A percentile compares a stretch with the other conserved stretches of the same genome.
phyloP scores from a whole-genome alignment of 108 stramenopile species.

The Nannochloropsis salina region DNA sequence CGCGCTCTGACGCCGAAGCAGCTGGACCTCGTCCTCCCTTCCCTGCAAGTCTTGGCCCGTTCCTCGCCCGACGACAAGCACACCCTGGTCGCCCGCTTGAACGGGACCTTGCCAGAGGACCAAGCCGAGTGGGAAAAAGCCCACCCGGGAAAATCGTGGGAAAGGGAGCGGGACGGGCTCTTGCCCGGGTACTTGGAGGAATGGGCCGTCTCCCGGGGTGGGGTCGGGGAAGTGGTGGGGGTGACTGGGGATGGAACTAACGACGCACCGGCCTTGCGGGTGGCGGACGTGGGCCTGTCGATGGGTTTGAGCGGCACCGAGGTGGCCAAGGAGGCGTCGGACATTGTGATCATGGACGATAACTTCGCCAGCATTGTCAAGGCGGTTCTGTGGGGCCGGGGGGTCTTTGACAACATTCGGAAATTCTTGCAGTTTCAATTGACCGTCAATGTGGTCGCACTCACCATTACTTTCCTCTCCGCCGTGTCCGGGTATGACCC shows the following conservation, averaged over 20 bases:
- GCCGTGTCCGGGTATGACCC: constrained; percentile 81
- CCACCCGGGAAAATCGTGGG: constrained; percentile 52
- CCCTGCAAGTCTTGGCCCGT: constrained; percentile 54
- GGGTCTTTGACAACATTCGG: constrained; percentile 90
- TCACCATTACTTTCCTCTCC: constrained; percentile 57
- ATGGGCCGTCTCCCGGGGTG: constrained; percentile 27
- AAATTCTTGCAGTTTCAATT: constrained; percentile 89
- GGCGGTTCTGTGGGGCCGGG: constrained; percentile 94
- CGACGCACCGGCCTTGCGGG: constrained; percentile 62
- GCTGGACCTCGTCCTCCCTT: constrained; percentile 53
- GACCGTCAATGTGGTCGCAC: constrained; percentile 84
- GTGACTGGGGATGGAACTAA: constrained; percentile 99
- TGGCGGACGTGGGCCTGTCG: constrained; percentile 61
- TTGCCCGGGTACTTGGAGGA: constrained; percentile 57
- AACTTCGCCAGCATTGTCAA: constrained; percentile 95
- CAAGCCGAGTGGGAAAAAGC: constrained; percentile 50
- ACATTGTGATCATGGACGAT: constrained; percentile 84
- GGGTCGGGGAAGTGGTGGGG: constrained; percentile 71
- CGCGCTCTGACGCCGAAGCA: constrained; percentile 46
- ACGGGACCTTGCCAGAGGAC: constrained; percentile 37
- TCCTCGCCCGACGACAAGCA: constrained; percentile 59
- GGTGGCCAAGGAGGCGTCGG: constrained; percentile 59
- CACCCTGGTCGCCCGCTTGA: constrained; percentile 53
- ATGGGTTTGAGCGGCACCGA: constrained; percentile 63
- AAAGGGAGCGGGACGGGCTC: constrained; percentile 35